These are phyloP conservation scores for Sugiyamaella chiloensis DNA, from an alignment of 805 yeast species.

Conservation along the genomic window DNA sequence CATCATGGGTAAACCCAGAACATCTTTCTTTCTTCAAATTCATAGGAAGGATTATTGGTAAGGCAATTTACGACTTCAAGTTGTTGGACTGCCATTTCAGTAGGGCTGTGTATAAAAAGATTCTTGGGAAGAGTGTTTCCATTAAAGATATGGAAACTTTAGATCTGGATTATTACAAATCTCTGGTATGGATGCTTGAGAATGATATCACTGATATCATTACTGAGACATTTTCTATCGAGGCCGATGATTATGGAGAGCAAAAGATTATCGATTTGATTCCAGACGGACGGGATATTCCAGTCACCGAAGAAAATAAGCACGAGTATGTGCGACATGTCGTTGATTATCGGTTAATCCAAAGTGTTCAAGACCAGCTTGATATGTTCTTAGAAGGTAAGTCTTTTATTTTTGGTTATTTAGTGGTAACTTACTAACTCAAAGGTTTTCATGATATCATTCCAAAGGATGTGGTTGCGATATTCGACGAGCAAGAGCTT, in stretches of 20 bases:
- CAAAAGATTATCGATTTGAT: slow-evolving; percentile 77
- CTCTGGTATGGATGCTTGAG: slow-evolving; percentile 92
- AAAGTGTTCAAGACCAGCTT: slow-evolving; percentile 84
- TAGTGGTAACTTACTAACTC: no score
- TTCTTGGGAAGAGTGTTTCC: slow-evolving; percentile 74
- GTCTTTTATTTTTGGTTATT: slow-evolving; percentile 8
- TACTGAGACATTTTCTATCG: slow-evolving; percentile 91
- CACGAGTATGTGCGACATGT: slow-evolving; percentile 81
- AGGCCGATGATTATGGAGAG: slow-evolving; percentile 90
- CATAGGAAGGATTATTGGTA: slow-evolving; percentile 90
- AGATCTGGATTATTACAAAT: slow-evolving; percentile 88
- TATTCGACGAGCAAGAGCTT: slow-evolving; percentile 93
- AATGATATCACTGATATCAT: slow-evolving; percentile 95
- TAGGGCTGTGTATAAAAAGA: slow-evolving; percentile 87
- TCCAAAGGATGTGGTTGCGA: slow-evolving; percentile 74
- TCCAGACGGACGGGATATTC: slow-evolving; percentile 75
- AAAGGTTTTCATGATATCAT: slow-evolving; percentile 87
- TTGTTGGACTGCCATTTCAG: slow-evolving; percentile 92
- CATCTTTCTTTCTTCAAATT: slow-evolving; percentile 90
- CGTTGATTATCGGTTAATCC: slow-evolving; percentile 80
- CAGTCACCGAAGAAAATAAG: slow-evolving; percentile 89
- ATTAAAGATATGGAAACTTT: slow-evolving; percentile 91
- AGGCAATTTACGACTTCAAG: slow-evolving; percentile 84
- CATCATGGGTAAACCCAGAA: slow-evolving; percentile 90
- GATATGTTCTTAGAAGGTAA: slow-evolving; percentile 57